phyloP scores from a whole-genome alignment of 1,139 yeast genomes.

The Fermentozyma sake region DNA sequence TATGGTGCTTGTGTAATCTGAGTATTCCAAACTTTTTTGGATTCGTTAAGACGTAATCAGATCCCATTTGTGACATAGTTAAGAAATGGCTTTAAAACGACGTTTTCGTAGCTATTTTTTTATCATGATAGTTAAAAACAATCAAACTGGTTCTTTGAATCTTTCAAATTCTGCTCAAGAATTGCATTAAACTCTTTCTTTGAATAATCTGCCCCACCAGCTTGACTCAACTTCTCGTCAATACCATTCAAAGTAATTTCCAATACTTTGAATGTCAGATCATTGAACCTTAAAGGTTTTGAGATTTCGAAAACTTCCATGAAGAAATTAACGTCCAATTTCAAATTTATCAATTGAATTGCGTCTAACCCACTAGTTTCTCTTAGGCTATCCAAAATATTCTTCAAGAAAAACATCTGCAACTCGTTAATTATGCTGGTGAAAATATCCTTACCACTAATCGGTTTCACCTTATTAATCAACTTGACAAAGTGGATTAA shows the following conservation, averaged over 20 bases:
- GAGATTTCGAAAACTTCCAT: conserved; percentile 40
- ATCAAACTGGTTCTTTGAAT: conserved; percentile 32
- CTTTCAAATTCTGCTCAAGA: conserved; percentile 25
- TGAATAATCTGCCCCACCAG: conserved; percentile 15
- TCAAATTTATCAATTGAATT: conserved; percentile 23
- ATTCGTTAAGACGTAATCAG: too few species aligned
- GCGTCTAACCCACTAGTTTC: conserved; percentile 11
- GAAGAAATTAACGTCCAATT: conserved; percentile 37
- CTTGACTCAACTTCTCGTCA: conserved; percentile 21
- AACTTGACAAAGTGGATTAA: conserved; percentile 41
- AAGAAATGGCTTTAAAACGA: too few species aligned
- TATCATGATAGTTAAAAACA: too few species aligned
- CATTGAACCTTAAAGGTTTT: conserved; percentile 31
- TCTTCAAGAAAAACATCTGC: conserved; percentile 34
- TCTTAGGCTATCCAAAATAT: conserved; percentile 30
- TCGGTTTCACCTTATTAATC: conserved; percentile 38
- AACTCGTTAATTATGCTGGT: conserved; percentile 36
- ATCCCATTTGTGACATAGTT: too few species aligned
- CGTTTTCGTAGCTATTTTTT: too few species aligned
- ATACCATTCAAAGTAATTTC: conserved; percentile 30
- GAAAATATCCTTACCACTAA: conserved; percentile 36
- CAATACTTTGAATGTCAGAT: conserved; percentile 31
- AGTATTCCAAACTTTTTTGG: too few species aligned
- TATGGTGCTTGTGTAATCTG: too few species aligned
- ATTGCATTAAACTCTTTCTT: conserved; percentile 26